These are phyloP conservation scores for Crithidia brevicula DNA, from an alignment of 208 protist species.

Conservation along the genomic window DNA sequence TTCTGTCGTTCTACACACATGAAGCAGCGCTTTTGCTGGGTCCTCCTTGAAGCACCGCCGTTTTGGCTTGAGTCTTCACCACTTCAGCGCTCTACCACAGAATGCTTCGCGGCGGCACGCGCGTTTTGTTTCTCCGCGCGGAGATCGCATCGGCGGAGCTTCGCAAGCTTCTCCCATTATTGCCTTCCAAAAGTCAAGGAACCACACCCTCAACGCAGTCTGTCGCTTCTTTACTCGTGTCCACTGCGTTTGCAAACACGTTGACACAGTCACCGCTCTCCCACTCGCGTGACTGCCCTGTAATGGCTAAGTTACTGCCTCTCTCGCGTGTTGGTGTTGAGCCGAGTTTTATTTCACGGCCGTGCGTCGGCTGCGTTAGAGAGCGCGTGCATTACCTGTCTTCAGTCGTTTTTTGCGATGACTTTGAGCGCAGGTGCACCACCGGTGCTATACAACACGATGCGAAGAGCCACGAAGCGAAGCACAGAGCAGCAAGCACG, in stretches of 20 bases:
- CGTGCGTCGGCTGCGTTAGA: constrained; percentile 59
- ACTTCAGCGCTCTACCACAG: background rate
- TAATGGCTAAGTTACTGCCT: constrained; percentile 45
- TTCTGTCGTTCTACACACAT: too few relatives aligned
- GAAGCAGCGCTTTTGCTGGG: too few relatives aligned
- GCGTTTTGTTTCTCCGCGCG: constrained; percentile 5
- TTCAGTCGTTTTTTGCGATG: constrained; percentile 60
- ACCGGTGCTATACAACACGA: too few relatives aligned
- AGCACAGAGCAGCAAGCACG: background rate
- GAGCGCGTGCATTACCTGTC: constrained; percentile 76
- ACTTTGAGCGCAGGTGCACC: constrained; percentile 53
- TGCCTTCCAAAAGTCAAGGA: constrained; percentile 5
- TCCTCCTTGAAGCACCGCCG: too few relatives aligned
- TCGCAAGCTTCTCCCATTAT: constrained; percentile 28
- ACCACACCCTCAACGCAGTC: constrained; percentile 9
- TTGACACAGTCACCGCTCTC: background rate
- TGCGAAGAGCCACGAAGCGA: background rate
- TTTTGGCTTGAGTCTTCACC: too few relatives aligned
- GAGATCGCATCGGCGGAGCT: constrained; percentile 29
- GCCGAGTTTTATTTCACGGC: constrained; percentile 45
- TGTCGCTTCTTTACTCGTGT: constrained; percentile 43
- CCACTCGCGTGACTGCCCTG: constrained; percentile 63
- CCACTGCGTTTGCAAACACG: constrained; percentile 33
- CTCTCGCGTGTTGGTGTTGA: constrained; percentile 50
- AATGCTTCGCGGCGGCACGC: constrained; percentile 23